Percentiles rank a stretch among this genome's conserved stretches.
Conservation (phyloP, 805 yeast genomes). For the Ogataea salicorniae region DNA sequence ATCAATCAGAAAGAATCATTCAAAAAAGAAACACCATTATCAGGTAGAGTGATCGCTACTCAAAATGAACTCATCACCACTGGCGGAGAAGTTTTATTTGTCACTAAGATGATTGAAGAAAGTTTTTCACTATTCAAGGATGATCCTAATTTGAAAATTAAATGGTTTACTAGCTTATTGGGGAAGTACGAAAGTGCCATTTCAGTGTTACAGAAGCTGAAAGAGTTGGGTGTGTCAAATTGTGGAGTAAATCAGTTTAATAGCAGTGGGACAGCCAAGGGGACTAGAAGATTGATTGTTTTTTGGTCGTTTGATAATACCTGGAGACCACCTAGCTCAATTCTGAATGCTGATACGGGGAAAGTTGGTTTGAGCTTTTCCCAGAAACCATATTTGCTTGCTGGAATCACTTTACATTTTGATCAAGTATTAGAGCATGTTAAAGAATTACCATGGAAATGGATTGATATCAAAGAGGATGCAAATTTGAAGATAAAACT, state of each 20-base stretch:
- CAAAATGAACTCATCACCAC: constrained; percentile 34
- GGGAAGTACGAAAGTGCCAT: constrained; percentile 18
- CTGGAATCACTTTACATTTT: background rate
- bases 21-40: constrained; percentile 19
- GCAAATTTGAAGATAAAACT: background rate
- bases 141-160: constrained; percentile 5
- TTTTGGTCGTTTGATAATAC: constrained; percentile 31
- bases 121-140: constrained; percentile 14
- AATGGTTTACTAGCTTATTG: constrained; percentile 36
- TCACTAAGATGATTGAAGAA: constrained; percentile 31
- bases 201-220: constrained; percentile 9
- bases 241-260: constrained; percentile 29
- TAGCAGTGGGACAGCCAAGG: constrained; percentile 15
- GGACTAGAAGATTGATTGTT: constrained; percentile 34
- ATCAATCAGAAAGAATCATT: constrained; percentile 16
- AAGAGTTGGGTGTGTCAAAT: constrained; percentile 12
- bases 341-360: constrained; percentile 5
- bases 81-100: constrained; percentile 45
- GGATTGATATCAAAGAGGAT: background rate
- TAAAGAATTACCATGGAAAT: background rate
- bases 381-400: background rate
- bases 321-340: constrained; percentile 8
- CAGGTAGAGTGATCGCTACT: constrained; percentile 28
- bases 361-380: too few species aligned
- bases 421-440: background rate